phyloP scores from a whole-genome alignment of 2,329 filamentous ascomycete genomes.

The Aspergillus terreus region DNA sequence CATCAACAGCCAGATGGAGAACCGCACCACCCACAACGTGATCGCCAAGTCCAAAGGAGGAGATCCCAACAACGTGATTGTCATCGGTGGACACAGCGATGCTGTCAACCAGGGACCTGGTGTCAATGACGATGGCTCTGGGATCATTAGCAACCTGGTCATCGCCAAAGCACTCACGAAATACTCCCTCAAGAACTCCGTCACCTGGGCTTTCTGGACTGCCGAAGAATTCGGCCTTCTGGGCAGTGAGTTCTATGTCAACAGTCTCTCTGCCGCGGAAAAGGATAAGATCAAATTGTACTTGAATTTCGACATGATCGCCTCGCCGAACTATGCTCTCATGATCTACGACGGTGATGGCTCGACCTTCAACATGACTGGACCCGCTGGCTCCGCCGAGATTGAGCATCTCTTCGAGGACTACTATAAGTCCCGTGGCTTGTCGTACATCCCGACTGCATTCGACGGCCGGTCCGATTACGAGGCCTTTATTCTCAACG shows the following conservation, averaged over 20 bases:
- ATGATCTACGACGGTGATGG: slow-evolving; percentile 51
- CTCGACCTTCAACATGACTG: slow-evolving; percentile 48
- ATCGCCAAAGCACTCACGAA: slow-evolving; percentile 61
- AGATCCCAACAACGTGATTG: slow-evolving; percentile 56
- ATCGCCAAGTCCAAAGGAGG: slow-evolving; percentile 58
- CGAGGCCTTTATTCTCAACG: slow-evolving; percentile 68
- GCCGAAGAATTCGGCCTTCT: slow-evolving; percentile 62
- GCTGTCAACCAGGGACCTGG: slow-evolving; percentile 61
- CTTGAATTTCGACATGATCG: slow-evolving; percentile 71
- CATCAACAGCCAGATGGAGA: slow-evolving; percentile 45
- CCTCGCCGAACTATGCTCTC: slow-evolving; percentile 57
- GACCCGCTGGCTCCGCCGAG: slow-evolving; percentile 63
- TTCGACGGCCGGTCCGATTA: slow-evolving; percentile 82
- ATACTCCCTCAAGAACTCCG: slow-evolving; percentile 68
- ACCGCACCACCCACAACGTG: slow-evolving; percentile 54
- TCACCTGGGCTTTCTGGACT: slow-evolving; percentile 65
- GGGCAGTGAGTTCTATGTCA: slow-evolving; percentile 57
- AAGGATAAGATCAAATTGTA: slow-evolving; percentile 61
- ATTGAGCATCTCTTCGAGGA: slow-evolving; percentile 64
- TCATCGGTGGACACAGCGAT: slow-evolving; percentile 60
- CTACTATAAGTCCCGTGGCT: slow-evolving; percentile 60
- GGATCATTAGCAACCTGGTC: slow-evolving; percentile 58
- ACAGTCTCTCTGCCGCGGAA: slow-evolving; percentile 46
- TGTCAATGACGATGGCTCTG: slow-evolving; percentile 76
- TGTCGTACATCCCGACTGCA: slow-evolving; percentile 66